phyloP scores from a whole-genome alignment of 2,329 filamentous ascomycete genomes.

The Exophiala lecanii-corni region DNA sequence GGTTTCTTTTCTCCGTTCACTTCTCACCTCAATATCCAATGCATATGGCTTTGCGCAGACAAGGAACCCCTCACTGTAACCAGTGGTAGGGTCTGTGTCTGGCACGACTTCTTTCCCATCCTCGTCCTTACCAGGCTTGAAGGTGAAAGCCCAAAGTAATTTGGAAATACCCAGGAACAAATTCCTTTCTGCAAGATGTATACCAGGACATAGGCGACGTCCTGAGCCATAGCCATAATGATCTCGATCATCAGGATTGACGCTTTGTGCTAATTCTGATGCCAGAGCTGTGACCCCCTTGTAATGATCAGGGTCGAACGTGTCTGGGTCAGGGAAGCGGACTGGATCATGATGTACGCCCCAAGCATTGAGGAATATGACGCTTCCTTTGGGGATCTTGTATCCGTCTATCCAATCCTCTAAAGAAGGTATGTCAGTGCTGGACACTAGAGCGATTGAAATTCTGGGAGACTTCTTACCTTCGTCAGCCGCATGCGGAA shows the following conservation, averaged over 20 bases:
- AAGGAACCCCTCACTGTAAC: slow-evolving; percentile 35
- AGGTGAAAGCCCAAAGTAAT: slow-evolving; percentile 32
- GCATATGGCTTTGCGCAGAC: slow-evolving; percentile 33
- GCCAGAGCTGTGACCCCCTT: slow-evolving; percentile 29
- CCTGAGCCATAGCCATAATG: slow-evolving; percentile 32
- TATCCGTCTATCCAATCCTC: slow-evolving; percentile 42
- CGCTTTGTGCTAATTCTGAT: slow-evolving; percentile 33
- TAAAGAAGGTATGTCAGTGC: slow-evolving; percentile 16
- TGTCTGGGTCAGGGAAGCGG: slow-evolving; percentile 28
- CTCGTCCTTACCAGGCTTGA: slow-evolving; percentile 24
- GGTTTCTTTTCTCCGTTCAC: slow-evolving; percentile 30
- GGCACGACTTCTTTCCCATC: slow-evolving; percentile 28
- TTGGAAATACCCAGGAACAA: slow-evolving; percentile 30
- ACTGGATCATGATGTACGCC: slow-evolving; percentile 32
- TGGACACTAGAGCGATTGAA: no score
- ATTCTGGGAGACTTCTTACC: slow-evolving; percentile 9
- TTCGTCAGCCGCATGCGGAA: slow-evolving; percentile 41
- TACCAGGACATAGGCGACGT: slow-evolving; percentile 32
- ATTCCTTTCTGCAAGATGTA: slow-evolving; percentile 32
- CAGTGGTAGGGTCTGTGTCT: slow-evolving; percentile 34
- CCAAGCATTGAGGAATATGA: slow-evolving; percentile 40
- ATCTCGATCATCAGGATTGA: slow-evolving; percentile 28
- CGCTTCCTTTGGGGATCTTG: slow-evolving; percentile 44
- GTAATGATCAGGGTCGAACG: slow-evolving; percentile 34
- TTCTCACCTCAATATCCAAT: slow-evolving; percentile 28